Evolutionary conservation across 495 filamentous ascomycete genomes (phyloP).

Genomic region (Xylaria curta): DNA sequence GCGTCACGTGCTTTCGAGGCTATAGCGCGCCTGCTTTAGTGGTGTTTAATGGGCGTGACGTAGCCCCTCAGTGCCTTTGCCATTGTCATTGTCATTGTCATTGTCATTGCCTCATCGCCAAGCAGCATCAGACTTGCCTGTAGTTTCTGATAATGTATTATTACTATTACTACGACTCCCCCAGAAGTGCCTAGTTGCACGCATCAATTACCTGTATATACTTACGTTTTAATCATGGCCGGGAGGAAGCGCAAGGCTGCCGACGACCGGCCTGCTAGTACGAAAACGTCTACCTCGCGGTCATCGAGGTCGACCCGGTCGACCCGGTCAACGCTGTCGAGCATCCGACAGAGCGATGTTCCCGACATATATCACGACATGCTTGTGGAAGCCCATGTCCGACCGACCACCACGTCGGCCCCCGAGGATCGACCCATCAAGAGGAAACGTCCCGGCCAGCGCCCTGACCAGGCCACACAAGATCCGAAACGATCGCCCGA

Average conservation of each 20-base stretch:
- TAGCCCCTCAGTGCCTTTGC: constrained; percentile 6
- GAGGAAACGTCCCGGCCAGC: constrained; percentile 51
- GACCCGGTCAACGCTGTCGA: constrained; percentile 31
- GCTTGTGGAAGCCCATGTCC: constrained; percentile 66
- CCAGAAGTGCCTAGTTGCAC: background rate
- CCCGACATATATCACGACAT: constrained; percentile 70
- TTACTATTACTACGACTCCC: background rate
- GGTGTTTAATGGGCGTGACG: constrained; percentile 20
- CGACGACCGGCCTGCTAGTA: constrained; percentile 27
- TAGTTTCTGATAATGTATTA: background rate
- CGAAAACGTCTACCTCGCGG: constrained; percentile 23
- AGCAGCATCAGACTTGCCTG: background rate
- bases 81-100: no score
- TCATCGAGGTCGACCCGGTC: constrained; percentile 25
- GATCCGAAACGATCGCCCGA: constrained; percentile 20
- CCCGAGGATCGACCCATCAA: constrained; percentile 45
- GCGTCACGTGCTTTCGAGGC: constrained; percentile 42
- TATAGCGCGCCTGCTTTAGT: background rate
- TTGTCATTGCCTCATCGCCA: background rate
- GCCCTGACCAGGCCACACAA: constrained; percentile 24
- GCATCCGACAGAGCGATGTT: constrained; percentile 38
- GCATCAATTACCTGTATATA: background rate
- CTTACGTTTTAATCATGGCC: constrained; percentile 29
- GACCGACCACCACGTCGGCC: constrained; percentile 31
- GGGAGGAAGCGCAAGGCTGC: constrained; percentile 37